Conservation (phyloP, 345 rosid genomes). For the Cardamine resedifolia region DNA sequence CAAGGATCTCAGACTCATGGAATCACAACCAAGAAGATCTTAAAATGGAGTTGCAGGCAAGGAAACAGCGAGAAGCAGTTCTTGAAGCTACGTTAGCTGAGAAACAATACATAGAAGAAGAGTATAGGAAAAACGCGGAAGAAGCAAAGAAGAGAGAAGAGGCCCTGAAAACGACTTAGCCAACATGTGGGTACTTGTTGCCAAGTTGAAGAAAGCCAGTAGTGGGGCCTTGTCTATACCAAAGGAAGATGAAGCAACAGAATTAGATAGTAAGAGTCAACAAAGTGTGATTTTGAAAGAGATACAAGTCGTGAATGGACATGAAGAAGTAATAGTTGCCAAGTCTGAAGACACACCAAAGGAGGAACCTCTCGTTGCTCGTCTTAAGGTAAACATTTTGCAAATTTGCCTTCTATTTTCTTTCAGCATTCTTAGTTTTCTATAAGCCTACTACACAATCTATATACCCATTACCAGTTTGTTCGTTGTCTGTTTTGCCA, state of each 20-base stretch:
- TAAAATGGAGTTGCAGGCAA: slow-evolving; percentile 78
- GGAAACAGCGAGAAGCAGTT: slow-evolving; percentile 80
- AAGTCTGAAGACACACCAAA: slow-evolving; percentile 42
- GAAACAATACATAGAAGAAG: slow-evolving; percentile 74
- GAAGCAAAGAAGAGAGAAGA: slow-evolving; percentile 89
- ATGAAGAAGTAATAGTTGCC: slow-evolving; percentile 43
- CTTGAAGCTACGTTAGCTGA: slow-evolving; percentile 84
- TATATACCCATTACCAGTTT: neutral
- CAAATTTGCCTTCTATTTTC: slow-evolving; percentile 5
- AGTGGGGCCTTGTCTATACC: slow-evolving; percentile 52
- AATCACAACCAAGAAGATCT: slow-evolving; percentile 74
- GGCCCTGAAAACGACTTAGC: slow-evolving; percentile 89
- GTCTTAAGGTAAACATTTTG: slow-evolving; percentile 58
- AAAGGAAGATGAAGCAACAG: slow-evolving; percentile 40
- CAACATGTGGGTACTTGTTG: slow-evolving; percentile 99
- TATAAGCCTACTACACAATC: neutral
- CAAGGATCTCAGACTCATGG: slow-evolving; percentile 76
- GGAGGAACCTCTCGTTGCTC: slow-evolving; percentile 85
- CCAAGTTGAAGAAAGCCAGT: slow-evolving; percentile 83
- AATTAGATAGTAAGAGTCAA: slow-evolving; percentile 41
- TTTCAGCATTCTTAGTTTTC: slow-evolving; percentile 8
- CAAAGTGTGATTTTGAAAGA: slow-evolving; percentile 44
- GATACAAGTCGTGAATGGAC: slow-evolving; percentile 46
- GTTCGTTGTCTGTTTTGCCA: neutral
- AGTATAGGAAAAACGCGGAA: slow-evolving; percentile 69